Base-by-base conservation (phyloP, 2,329 filamentous ascomycete species). In the Ceratocystiopsis minuta region DNA sequence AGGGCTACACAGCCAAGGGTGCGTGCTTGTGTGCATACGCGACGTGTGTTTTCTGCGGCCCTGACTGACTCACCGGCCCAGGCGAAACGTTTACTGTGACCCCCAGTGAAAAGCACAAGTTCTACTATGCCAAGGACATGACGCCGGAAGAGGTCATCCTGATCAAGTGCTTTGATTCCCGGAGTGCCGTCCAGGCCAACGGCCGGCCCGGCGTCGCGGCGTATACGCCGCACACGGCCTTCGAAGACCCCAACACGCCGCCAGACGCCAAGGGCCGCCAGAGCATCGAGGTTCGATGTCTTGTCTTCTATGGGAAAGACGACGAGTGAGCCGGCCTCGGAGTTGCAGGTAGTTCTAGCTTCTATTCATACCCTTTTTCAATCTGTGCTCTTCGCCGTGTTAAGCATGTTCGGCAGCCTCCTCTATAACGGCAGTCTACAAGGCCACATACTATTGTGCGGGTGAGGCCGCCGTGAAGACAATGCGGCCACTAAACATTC, bases 91-190 rank as follows among this genome's bases (percentile, higher is more conserved):
- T 75, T 52, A 64, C 62, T 0, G 70, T 81, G 0, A 60, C 64
- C 37, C 65, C 73, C 3, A 78, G 61, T 48, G 66, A 71, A 9
- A 55, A 55, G 15, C 77, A 81, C 53, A 62, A 63, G 49, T 78
- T 78, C 50, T 79, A 69, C 51, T 81, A 80, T 49, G 60, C 70
- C 53, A 78, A 77, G 57, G 75, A 79, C 51, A 80, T 80, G 76
- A 72, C 65, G 38, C 63, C 63, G 5, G 63, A 65, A n/a, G 62
- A 67, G 54, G 61, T 54, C 10, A 50, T 67, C 48, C 55, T 67
- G 34, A 58, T 67, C 48, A 67, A 72, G 62, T 72, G 68, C 50
- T 71, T 70, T 48, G 68, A 72, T 51, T 68, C 64, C 4, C 56
- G 59, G 49, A 60, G 59, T 36, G 54, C 61, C 40, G 55, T 56